Evolutionary conservation across 768 basidiomycete genomes (phyloP), one percentile per base, ranked within the genome.

Genomic region (Pluteus cervinus): DNA sequence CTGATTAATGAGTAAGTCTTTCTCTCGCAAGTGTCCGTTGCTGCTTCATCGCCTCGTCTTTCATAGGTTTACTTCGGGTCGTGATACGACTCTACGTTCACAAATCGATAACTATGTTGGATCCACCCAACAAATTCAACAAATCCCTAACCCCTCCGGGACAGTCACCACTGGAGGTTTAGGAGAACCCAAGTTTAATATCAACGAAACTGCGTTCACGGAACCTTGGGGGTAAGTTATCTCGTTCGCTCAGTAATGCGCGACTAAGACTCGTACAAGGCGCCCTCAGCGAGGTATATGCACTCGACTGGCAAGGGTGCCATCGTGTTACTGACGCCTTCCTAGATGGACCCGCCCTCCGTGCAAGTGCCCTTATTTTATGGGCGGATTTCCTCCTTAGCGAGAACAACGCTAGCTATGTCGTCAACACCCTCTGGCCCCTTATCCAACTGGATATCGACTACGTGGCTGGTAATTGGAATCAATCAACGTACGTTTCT

Each of bases 181-280:
- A 12, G 85, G 77, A 15, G 84, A 87, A 54, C 81, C 85, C 4
- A 84, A 87, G 55, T 67, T 79, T 60, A 66, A 81, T 52, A 68
- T 84, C 38, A 66, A 85, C 53, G 66, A 72, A 42, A 75, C 76
- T 3, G 78, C 79, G 1, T 81, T 79, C 39, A 70, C 68, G 1
- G 72, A 51, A 5, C 24, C 66, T 0, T 75, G 73, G 73, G 72
- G 73, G 48, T 58, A 47, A 48, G 48, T 31, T 25, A 6, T 12
- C 12, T 16, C 12, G 21, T 10, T 7, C n/a, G 18, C 17, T 29
- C 31, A 8, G 17, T 32, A 35, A 15, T 12, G 7, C 12, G 17
- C 9, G 9, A 24, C 35, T 42, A 26, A 18, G 40, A 20, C 21
- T 34, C 12, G 42, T 35, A 22, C 24, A 28, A 58, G 57, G 21